Percentiles rank a stretch among this genome's conserved stretches.
Conservation (phyloP, 2,329 filamentous ascomycete species). For the Emmonsia crescens region DNA sequence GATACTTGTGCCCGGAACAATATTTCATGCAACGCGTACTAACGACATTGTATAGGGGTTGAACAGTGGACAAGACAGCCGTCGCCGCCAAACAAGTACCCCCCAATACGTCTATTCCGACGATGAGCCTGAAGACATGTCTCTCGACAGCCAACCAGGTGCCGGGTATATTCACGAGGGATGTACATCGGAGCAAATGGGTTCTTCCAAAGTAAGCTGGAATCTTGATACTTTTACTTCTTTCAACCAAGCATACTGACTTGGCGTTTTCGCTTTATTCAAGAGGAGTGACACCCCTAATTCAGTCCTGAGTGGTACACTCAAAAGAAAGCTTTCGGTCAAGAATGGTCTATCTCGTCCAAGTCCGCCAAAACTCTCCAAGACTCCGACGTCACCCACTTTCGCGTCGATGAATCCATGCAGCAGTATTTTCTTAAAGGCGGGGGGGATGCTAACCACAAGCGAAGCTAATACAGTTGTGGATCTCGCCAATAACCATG, state of each 20-base stretch:
- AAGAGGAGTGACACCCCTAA: neutral
- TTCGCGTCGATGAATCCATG: neutral
- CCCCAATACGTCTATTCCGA: neutral
- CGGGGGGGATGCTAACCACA: neutral
- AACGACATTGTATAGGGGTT: neutral
- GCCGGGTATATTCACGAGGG: neutral
- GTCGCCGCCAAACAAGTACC: neutral
- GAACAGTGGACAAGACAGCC: neutral
- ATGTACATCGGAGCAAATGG: neutral
- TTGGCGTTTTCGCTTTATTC: neutral
- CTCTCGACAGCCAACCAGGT: neutral
- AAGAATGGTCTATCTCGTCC: neutral
- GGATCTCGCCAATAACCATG: neutral
- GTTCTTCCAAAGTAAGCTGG: neutral
- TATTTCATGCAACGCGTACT: neutral
- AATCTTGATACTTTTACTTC: neutral
- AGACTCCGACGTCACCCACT: neutral
- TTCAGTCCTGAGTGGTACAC: neutral
- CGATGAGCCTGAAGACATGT: neutral
- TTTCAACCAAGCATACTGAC: neutral
- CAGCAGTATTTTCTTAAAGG: neutral
- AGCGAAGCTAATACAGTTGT: neutral
- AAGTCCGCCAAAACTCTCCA: neutral
- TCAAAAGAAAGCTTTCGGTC: neutral
- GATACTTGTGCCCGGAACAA: neutral